Evolutionary conservation across 1,284 basidiomycete species (phyloP), one percentile per base, ranked within the genome.

Genomic region (Boletus calvinii): DNA sequence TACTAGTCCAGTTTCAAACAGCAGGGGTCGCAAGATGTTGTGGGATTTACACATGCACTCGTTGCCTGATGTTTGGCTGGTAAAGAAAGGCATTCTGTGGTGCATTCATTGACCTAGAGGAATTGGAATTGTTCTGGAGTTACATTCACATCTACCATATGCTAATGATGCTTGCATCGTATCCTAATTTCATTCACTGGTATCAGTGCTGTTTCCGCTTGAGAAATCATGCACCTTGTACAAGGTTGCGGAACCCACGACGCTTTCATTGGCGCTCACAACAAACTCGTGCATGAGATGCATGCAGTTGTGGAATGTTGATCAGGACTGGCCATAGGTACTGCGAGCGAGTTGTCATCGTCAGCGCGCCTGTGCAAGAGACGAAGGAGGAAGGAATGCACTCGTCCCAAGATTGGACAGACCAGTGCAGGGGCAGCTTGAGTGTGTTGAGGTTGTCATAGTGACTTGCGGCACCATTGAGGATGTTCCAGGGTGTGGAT

Each of bases 231-330:
- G 63, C 9, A 45, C 58, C 18, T 68, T 68, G 58, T 68, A 66
- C 50, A 65, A 39, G 0, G 66, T 68, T 5, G 63, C 63, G 1
- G 42, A 41, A 18, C 68, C 64, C 6, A 65, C 53, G 18, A 68
- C 44, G 10, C 41, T 58, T 13, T 66, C 64, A 24, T 65, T 65
- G 11, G 66, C 66, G 38, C 63, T 65, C 38, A 62, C 55, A 34
- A 65, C 48, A 34, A 65, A 68, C 42, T 65, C 64, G 38, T 65
- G 63, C 1, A 62, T 68, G 30, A 68, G 50, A 20, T 65, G 64
- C 5, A 64, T 65, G 22, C 59, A 53, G 29, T 67, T 68, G 51
- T 68, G 66, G 56, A 65, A 64, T 29, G 56, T 68, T 36, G 68
- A 38, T 29, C 62, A 58, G 15, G 66, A 68, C 63, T 64, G 68